Percentiles rank a stretch among this genome's conserved stretches.
phyloP scores from a whole-genome alignment of 768 basidiomycete genomes.

The Dentipellis sp. region DNA sequence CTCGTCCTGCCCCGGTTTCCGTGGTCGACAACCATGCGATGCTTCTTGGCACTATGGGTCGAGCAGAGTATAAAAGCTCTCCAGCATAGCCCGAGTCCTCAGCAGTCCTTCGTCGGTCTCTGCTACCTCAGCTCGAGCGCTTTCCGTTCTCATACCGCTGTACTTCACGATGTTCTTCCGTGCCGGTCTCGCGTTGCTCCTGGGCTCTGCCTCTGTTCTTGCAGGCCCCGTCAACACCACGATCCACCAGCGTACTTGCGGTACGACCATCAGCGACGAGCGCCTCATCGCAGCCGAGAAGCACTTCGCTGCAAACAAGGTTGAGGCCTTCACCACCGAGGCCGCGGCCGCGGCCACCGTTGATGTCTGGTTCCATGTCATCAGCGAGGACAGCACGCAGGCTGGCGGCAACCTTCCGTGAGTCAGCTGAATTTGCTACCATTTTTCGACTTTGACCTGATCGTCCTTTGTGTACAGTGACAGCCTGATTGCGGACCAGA shows the following conservation, averaged over 20 bases:
- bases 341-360: conserved; percentile 17
- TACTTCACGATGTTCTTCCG: conserved; percentile 6
- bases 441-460: background rate
- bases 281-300: conserved; percentile 28
- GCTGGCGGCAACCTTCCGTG: conserved; percentile 1
- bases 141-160: too few species aligned
- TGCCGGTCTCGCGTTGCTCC: conserved; percentile 19
- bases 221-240: conserved; percentile 21
- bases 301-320: conserved; percentile 32
- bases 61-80: background rate
- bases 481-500: conserved; percentile 33
- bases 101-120: background rate
- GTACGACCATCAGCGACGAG: conserved; percentile 23
- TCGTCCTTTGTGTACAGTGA: conserved; percentile 7
- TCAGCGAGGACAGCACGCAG: conserved; percentile 28
- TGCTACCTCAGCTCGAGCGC: conserved; percentile 13
- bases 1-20: background rate
- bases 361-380: conserved; percentile 37
- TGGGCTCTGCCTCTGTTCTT: conserved; percentile 19
- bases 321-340: conserved; percentile 10
- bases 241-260: background rate
- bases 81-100: background rate
- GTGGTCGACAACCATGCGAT: background rate
- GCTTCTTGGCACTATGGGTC: background rate
- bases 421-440: background rate